Base-by-base conservation (phyloP, 169 alveolate species). In the Plasmodium gallinaceum region DNA sequence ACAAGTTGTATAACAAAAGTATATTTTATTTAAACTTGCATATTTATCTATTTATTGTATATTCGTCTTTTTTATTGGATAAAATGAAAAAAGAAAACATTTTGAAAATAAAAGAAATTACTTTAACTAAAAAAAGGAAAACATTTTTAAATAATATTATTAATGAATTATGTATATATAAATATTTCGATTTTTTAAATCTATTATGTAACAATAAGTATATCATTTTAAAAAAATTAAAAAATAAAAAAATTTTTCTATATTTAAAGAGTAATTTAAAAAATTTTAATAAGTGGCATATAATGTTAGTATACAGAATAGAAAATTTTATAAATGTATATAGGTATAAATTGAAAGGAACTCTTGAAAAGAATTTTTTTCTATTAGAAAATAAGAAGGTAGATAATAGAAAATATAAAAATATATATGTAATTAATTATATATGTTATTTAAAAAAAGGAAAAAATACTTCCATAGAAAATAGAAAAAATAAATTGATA, bases 11-110 rank as follows among this genome's bases (percentile, higher is more conserved):
- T 45, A 20, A 51, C 45, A 52, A 32, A 24, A 43, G 74, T 48
- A 32, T 70, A 12, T 14, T 69, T n/a, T 64, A 46, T 83, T 37
- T 83, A 51, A 83, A 83, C 46, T 18, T 83, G 64, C 57, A 83
- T 51, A 68, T 70, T 14, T 70, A 83, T 83, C 16, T 83, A 65
- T 69, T 58, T 71, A 57, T 83, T 73, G 20, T 83, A 39, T 58
- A 39, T 18, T 83, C 85, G 10, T 45, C 5, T 18, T 18, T 46
- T 66, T 39, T 54, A 5, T 58, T 83, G 18, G n/a, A 39, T 72
- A 46, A 14, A 46, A 46, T 60, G 16, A 43, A 65, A 16, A 26
- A 62, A 20, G 18, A 20, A 43, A 74, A 16, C 12, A 7, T 64
- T n/a, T 0, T 24, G 22, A 64, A 37, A 9, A 9, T 26, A 9